Conservation (phyloP, 106 monocot species). For the Apostasia ramifera region DNA sequence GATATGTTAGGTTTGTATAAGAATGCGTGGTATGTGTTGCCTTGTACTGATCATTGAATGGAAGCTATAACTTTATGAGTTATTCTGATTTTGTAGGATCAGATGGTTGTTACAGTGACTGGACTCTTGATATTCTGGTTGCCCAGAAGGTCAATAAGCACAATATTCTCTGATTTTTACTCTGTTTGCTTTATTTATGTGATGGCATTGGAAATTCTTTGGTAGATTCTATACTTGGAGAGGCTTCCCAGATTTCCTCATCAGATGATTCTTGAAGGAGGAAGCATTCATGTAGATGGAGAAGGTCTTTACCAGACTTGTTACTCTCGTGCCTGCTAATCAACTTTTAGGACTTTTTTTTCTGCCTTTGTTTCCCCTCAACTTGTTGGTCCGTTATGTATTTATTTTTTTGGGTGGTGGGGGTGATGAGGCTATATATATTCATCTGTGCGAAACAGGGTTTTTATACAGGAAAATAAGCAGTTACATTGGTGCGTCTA, state of each 20-base stretch:
- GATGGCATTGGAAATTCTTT: conserved; percentile 1
- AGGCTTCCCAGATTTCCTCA: conserved; percentile 64
- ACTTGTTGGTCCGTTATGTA: background rate
- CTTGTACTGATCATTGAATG: too few relatives aligned
- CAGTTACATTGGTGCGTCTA: too few relatives aligned
- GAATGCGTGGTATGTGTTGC: too few relatives aligned
- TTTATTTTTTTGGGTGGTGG: background rate
- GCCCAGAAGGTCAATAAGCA: conserved; percentile 53
- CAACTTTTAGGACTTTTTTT: background rate
- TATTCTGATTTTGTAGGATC: conserved; percentile 35
- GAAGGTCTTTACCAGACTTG: conserved; percentile 44
- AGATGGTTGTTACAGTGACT: conserved; percentile 86
- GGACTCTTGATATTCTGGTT: conserved; percentile 80
- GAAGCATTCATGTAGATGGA: conserved; percentile 98
- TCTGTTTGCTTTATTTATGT: background rate
- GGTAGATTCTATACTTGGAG: conserved; percentile 71
- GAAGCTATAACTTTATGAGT: too few relatives aligned
- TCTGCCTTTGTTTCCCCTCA: background rate
- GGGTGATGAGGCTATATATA: too few relatives aligned
- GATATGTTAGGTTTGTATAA: too few relatives aligned
- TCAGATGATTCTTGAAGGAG: conserved; percentile 91
- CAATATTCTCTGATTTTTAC: background rate
- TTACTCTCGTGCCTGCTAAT: background rate
- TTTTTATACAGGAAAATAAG: too few relatives aligned
- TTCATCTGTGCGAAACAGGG: too few relatives aligned